Evolutionary conservation across 2,329 filamentous ascomycete species (phyloP).

Genomic region (Sclerotinia trifoliorum): DNA sequence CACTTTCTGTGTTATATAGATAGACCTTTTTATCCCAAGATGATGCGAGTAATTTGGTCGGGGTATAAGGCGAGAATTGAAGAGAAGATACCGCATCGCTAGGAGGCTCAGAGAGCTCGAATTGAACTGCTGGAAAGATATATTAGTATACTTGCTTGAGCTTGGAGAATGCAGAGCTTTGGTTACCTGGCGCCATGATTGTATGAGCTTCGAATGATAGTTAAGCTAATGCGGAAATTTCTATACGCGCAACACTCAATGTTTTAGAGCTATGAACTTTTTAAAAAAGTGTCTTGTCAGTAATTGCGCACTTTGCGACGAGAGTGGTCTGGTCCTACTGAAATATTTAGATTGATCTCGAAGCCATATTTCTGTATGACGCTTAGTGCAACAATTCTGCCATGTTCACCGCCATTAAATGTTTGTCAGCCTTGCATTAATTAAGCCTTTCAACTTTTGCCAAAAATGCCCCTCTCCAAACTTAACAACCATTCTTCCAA

Average conservation of each 20-base stretch:
- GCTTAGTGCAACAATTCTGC: constrained; percentile 5
- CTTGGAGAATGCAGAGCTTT: constrained; percentile 11
- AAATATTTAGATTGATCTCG: constrained; percentile 20
- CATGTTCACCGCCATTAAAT: not conserved
- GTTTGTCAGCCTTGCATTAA: constrained; percentile 19
- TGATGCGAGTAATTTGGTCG: constrained; percentile 77
- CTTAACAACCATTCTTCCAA: not conserved
- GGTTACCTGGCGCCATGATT: constrained; percentile 41
- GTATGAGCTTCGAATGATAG: not conserved
- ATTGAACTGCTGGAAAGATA: constrained; percentile 60
- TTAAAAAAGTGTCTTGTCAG: not conserved
- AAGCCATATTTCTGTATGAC: constrained; percentile 11
- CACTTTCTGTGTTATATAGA: constrained; percentile 69
- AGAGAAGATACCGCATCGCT: constrained; percentile 84
- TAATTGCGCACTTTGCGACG: not conserved
- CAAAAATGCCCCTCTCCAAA: constrained; percentile 9
- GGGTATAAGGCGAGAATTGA: constrained; percentile 76
- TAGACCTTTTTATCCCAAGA: constrained; percentile 95
- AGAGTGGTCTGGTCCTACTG: not conserved
- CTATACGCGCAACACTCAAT: not conserved
- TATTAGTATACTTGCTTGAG: constrained; percentile 21
- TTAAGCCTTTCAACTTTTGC: constrained; percentile 6
- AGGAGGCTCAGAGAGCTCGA: constrained; percentile 78
- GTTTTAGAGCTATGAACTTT: not conserved
- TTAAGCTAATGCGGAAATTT: not conserved